Evolutionary conservation across 768 basidiomycete species (phyloP).

Genomic region (Pleurotus sapidus): DNA sequence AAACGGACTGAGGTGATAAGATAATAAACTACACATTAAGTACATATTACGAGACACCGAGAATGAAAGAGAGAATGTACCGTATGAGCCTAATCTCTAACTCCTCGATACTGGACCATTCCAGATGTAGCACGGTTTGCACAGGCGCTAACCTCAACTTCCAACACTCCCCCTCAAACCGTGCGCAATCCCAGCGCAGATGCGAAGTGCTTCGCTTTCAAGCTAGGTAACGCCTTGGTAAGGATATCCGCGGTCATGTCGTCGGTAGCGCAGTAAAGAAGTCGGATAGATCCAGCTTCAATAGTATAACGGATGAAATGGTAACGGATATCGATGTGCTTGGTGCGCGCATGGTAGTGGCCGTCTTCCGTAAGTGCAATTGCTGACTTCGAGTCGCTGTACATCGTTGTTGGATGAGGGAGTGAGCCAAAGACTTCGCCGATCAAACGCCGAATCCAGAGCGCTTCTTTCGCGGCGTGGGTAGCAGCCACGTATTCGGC

Average conservation of each 20-base stretch:
- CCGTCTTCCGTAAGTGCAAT: conserved; percentile 7
- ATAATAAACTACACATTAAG: neutral
- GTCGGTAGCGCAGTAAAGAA: conserved; percentile 15
- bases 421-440: conserved; percentile 10
- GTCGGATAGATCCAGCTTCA: conserved; percentile 1
- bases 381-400: neutral
- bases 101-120: neutral
- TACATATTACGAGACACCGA: neutral
- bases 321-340: conserved; percentile 8
- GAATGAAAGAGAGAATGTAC: neutral
- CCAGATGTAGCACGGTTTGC: neutral
- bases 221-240: conserved; percentile 18
- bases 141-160: neutral
- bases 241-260: conserved; percentile 26
- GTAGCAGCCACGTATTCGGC: conserved; percentile 15
- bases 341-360: conserved; percentile 4
- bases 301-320: conserved; percentile 7
- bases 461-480: conserved; percentile 15
- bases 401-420: neutral
- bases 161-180: conserved; percentile 7
- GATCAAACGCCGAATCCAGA: conserved; percentile 22
- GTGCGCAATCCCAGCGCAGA: neutral
- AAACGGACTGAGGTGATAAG: neutral
- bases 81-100: neutral
- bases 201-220: conserved; percentile 12